These are phyloP conservation scores for Dicorynia guianensis DNA, from an alignment of 306 rosid species.

Conservation along the genomic window DNA sequence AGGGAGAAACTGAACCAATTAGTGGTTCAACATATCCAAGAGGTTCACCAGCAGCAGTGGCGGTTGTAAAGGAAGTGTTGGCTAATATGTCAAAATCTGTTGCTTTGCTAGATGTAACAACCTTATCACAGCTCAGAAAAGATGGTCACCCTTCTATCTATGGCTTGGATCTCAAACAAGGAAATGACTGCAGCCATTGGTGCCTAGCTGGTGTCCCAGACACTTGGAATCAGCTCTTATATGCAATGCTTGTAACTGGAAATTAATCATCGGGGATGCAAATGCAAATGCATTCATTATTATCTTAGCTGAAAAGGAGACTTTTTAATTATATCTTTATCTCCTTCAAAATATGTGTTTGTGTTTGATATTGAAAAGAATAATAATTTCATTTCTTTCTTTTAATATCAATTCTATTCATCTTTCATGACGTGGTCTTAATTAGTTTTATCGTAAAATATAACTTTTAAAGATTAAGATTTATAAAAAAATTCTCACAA, in stretches of 20 bases:
- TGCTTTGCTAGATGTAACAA: not conserved
- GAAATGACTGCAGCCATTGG: slow-evolving; percentile 1
- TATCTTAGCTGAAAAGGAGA: no score
- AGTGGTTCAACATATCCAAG: not conserved
- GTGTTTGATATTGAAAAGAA: no score
- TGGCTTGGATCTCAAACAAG: not conserved
- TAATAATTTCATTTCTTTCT: no score
- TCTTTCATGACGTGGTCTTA: no score
- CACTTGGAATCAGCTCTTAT: not conserved
- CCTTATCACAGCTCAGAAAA: not conserved
- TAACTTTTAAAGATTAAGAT: no score
- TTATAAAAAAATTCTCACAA: no score
- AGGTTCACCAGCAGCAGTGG: not conserved
- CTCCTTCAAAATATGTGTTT: no score
- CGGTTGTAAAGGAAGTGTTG: not conserved
- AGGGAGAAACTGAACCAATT: not conserved
- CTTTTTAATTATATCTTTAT: no score
- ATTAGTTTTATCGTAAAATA: no score
- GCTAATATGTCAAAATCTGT: not conserved
- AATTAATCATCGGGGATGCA: not conserved
- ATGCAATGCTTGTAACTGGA: not conserved
- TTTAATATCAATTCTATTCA: no score
- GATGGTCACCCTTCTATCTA: slow-evolving; percentile 1
- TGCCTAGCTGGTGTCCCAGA: not conserved
- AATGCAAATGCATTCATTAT: no score